phyloP scores from a whole-genome alignment of 2,329 filamentous ascomycete species.

The Pezicula radicicola region DNA sequence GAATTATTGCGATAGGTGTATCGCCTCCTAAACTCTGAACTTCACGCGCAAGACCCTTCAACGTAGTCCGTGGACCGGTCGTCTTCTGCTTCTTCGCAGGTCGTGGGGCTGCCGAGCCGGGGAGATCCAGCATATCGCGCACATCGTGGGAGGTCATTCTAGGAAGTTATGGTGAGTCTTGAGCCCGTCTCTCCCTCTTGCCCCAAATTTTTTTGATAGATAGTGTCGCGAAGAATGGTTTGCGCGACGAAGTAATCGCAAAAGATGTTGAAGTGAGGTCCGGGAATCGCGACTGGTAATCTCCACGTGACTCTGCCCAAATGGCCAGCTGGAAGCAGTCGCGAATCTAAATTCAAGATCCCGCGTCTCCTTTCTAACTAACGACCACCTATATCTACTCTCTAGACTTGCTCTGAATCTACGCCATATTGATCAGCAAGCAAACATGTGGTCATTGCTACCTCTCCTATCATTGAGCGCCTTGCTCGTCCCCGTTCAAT shows the following conservation, averaged over 20 bases:
- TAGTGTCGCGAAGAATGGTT: not conserved
- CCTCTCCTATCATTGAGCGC: slow-evolving; percentile 63
- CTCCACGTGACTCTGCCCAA: not conserved
- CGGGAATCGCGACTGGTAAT: not conserved
- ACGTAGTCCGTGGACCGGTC: slow-evolving; percentile 53
- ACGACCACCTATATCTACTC: not conserved
- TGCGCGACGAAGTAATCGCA: not conserved
- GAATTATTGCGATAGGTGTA: slow-evolving; percentile 65
- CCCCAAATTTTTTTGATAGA: not conserved
- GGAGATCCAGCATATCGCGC: slow-evolving; percentile 83
- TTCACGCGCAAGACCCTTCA: slow-evolving; percentile 64
- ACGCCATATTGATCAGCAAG: not conserved
- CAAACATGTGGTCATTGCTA: slow-evolving; percentile 56
- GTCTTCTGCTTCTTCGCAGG: slow-evolving; percentile 75
- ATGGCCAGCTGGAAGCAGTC: not conserved
- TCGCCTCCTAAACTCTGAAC: slow-evolving; percentile 64
- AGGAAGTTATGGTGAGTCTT: not conserved
- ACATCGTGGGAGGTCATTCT: slow-evolving; percentile 75
- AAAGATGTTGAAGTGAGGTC: not conserved
- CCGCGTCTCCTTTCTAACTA: not conserved
- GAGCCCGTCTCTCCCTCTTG: not conserved
- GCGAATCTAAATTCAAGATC: not conserved
- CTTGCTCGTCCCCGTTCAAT: slow-evolving; percentile 62
- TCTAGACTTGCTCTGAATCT: not conserved
- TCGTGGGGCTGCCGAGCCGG: slow-evolving; percentile 54